Evolutionary conservation across 495 filamentous ascomycete species (phyloP), one percentile per base, ranked within the genome.

Genomic region (Penicillium canariense): DNA sequence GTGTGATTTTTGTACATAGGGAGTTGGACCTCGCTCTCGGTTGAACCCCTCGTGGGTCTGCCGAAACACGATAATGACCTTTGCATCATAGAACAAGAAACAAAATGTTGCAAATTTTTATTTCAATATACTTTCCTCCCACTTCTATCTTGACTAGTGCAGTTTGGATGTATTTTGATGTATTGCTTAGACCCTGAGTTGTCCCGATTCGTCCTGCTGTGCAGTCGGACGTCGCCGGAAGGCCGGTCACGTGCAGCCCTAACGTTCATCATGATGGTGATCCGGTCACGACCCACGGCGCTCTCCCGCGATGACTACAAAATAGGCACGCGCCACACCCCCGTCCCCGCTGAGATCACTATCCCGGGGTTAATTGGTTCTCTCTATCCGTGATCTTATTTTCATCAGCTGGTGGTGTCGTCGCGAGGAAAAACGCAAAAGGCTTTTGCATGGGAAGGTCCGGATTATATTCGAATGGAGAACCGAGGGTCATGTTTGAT

Each of bases 41-140:
- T n/a, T n/a, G n/a, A n/a, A 8, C 45, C 54, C 48, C 38, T 17
- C 9, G 53, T n/a, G n/a, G n/a, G 46, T 25, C 7, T 20, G 42
- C 25, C 34, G 48, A 56, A 43, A 54, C 48, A 64, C 51, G 54
- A 63, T 66, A 58, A 66, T 66, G 60, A 66, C 40, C 43, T 39
- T 28, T 47, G 39, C 52, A 60, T 48, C 28, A 51, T 57, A 55
- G 50, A 54, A 12, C 12, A 35, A 56, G 50, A 56, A 56, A 31
- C 31, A 58, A 49, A 50, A 52, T 26, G n/a, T n/a, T n/a, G n/a
- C n/a, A n/a, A n/a, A 27, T n/a, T 23, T 39, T 54, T 49, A 58
- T 22, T 52, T 18, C 27, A 31, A 11, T 26, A 46, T 31, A 1
- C 25, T 23, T 27, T 10, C 10, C 31, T 2, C 14, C 14, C 31